Conservation (phyloP, 148 eudicot genomes). For the Fagopyrum tataricum region DNA sequence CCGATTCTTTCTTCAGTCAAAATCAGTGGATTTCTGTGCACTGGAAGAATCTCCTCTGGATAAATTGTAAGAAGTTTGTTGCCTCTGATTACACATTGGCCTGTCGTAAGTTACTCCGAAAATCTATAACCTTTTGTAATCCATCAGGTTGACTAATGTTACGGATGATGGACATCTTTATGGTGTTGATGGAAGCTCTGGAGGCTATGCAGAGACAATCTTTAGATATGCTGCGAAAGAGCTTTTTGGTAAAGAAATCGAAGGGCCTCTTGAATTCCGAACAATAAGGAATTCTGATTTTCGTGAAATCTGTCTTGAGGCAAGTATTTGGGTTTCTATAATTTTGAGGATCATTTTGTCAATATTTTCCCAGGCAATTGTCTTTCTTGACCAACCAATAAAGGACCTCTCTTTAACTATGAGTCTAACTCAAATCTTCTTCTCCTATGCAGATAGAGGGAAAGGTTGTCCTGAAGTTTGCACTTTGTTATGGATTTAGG, state of each 20-base stretch:
- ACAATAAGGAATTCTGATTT: conserved; percentile 77
- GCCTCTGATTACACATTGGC: background rate
- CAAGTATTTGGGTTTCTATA: conserved; percentile 27
- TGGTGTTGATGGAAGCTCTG: conserved; percentile 87
- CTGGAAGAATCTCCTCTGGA: conserved; percentile 88
- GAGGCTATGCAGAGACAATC: conserved; percentile 88
- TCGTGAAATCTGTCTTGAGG: conserved; percentile 74
- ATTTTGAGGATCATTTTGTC: background rate
- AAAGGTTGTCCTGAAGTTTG: conserved; percentile 74
- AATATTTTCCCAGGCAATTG: background rate
- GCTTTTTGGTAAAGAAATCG: conserved; percentile 60
- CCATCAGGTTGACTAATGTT: conserved; percentile 66
- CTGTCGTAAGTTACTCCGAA: background rate
- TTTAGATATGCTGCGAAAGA: conserved; percentile 68
- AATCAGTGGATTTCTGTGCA: conserved; percentile 55
- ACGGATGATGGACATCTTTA: conserved; percentile 71
- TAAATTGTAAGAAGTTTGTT: conserved; percentile 45
- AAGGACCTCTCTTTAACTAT: background rate
- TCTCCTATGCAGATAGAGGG: conserved; percentile 60
- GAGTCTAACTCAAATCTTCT: conserved; percentile 9
- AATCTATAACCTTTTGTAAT: background rate
- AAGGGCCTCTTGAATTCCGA: conserved; percentile 62
- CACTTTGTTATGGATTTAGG: conserved; percentile 90
- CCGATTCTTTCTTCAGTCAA: conserved; percentile 46
- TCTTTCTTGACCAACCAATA: background rate